Percentiles rank a stretch among this genome's conserved stretches.
Conservation (phyloP, 2,329 filamentous ascomycete genomes). For the Diaporthe batatas region DNA sequence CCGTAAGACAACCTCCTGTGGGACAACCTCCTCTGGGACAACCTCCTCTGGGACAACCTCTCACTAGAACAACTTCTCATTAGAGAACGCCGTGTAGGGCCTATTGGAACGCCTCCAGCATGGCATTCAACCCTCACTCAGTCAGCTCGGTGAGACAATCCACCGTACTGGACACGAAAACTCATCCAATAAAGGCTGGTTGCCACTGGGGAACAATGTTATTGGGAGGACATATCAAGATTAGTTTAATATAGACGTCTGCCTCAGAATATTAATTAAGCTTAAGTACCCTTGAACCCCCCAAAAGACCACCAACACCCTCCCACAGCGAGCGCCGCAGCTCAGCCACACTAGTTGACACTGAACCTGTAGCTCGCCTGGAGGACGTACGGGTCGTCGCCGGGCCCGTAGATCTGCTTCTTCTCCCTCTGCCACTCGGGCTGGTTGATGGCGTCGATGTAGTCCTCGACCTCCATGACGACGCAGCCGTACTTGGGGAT, state of each 20-base stretch:
- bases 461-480: slow-evolving; percentile 93
- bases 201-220: not conserved
- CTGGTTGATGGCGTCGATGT: slow-evolving; percentile 93
- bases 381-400: slow-evolving; percentile 71
- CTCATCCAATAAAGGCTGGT: not conserved
- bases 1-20: too few relatives aligned
- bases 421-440: slow-evolving; percentile 82
- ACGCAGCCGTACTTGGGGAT: slow-evolving; percentile 85
- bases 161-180: not conserved
- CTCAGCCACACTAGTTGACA: slow-evolving; percentile 53
- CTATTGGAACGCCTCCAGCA: too few relatives aligned
- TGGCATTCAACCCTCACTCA: too few relatives aligned
- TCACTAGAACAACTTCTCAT: too few relatives aligned
- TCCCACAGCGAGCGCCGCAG: slow-evolving; percentile 6
- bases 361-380: slow-evolving; percentile 73
- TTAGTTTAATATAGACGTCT: not conserved
- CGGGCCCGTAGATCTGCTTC: slow-evolving; percentile 72
- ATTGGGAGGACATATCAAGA: not conserved
- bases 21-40: too few relatives aligned
- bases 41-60: too few relatives aligned
- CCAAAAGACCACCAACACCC: not conserved
- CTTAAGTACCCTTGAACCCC: not conserved
- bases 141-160: not conserved
- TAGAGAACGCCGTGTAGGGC: too few relatives aligned
- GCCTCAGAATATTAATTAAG: slow-evolving; percentile 26